Percentiles rank a stretch among this genome's conserved stretches.
These are phyloP conservation scores for Phytophthora cryptogea DNA, from an alignment of 352 stramenopile genomes.

Conservation along the genomic window DNA sequence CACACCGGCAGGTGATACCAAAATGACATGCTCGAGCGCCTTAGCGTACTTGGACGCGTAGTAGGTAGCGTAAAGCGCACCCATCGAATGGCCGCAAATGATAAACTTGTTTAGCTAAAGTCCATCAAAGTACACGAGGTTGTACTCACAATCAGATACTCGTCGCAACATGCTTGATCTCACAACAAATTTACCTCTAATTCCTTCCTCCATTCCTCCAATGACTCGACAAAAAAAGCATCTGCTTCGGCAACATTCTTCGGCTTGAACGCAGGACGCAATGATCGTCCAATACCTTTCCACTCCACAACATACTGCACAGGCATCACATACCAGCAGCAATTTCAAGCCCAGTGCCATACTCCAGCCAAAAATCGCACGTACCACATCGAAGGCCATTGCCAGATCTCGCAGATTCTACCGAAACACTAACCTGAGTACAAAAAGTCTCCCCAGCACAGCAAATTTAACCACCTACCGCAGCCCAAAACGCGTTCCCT, in stretches of 20 bases:
- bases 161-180: not conserved
- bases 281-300: constrained; percentile 68
- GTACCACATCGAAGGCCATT: constrained; percentile 67
- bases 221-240: constrained; percentile 72
- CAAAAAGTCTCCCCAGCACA: not conserved
- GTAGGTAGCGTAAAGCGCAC: constrained; percentile 70
- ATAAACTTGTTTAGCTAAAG: constrained; percentile 60
- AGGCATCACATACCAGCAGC: not conserved
- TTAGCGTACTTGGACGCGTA: constrained; percentile 63
- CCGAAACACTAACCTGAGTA: not conserved
- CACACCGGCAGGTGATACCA: constrained; percentile 70
- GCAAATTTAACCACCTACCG: constrained; percentile 31
- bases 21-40: constrained; percentile 61
- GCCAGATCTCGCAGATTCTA: constrained; percentile 65
- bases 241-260: constrained; percentile 58
- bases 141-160: constrained; percentile 1
- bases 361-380: constrained; percentile 13
- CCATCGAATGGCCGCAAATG: constrained; percentile 73
- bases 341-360: too few relatives aligned
- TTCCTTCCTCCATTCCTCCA: constrained; percentile 67
- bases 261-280: constrained; percentile 51
- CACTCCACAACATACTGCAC: constrained; percentile 73
- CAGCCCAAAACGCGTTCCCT: constrained; percentile 72
- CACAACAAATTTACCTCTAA: constrained; percentile 34
- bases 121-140: not conserved